These are phyloP conservation scores for Rhynchospora breviuscula DNA, from an alignment of 176 grass and related monocot genomes.

Conservation along the genomic window DNA sequence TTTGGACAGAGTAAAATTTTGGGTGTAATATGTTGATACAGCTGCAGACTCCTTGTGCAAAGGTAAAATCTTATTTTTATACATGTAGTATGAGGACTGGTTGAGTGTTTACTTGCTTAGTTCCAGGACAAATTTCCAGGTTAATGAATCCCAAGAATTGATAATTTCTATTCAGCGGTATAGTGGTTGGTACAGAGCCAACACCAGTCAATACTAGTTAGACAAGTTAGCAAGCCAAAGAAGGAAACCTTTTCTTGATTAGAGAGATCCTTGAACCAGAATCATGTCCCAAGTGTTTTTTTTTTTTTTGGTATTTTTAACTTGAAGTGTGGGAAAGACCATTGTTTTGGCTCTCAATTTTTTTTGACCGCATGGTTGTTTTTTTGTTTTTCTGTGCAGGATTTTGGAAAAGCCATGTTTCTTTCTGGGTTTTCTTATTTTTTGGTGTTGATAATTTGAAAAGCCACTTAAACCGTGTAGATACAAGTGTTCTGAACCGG, in stretches of 20 bases:
- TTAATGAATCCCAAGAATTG: neutral
- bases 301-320: neutral
- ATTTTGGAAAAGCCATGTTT: neutral
- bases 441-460: neutral
- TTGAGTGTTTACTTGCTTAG: neutral
- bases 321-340: neutral
- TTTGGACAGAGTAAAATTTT: neutral
- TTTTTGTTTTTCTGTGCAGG: neutral
- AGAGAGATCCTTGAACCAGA: neutral
- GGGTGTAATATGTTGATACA: neutral
- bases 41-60: neutral
- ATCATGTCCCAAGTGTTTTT: neutral
- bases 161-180: neutral
- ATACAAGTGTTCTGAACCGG: neutral
- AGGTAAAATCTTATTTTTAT: slow-evolving; percentile 10
- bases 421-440: neutral
- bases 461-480: neutral
- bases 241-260: neutral
- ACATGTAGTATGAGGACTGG: neutral
- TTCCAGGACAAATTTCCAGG: neutral
- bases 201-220: neutral
- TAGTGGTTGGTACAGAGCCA: neutral
- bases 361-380: neutral
- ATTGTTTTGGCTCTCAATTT: neutral
- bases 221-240: neutral